These are phyloP conservation scores for Penicillium sp. DNA, from an alignment of 2,329 filamentous ascomycete species.

Conservation along the genomic window DNA sequence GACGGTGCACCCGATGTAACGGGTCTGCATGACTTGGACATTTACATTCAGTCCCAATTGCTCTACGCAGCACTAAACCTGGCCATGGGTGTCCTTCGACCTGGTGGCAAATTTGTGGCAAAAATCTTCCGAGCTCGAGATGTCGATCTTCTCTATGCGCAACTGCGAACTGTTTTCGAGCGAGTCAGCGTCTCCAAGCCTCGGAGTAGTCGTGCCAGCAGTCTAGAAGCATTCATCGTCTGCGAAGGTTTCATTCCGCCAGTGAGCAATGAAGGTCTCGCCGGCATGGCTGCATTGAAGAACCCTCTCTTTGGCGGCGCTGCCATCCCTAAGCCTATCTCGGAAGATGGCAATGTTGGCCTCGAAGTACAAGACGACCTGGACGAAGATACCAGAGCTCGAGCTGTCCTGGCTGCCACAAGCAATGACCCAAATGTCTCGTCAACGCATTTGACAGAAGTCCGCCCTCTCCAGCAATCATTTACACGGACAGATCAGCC, in stretches of 20 bases:
- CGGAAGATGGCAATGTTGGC: conserved; percentile 37
- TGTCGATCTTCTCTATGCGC: conserved; percentile 92
- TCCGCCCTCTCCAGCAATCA: conserved; percentile 47
- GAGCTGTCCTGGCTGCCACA: conserved; percentile 8
- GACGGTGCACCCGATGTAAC: conserved; percentile 97
- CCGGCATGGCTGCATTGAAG: conserved; percentile 46
- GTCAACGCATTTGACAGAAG: conserved; percentile 27
- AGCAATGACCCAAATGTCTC: conserved; percentile 2
- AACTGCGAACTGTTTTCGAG: conserved; percentile 89
- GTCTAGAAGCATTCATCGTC: conserved; percentile 95
- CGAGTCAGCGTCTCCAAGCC: conserved; percentile 91
- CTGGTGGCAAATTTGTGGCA: conserved; percentile 93
- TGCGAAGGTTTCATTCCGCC: conserved; percentile 87
- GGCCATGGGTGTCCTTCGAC: conserved; percentile 86
- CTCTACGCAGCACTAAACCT: conserved; percentile 94
- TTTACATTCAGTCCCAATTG: conserved; percentile 95
- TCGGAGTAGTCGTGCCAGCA: conserved; percentile 90
- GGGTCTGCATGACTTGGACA: conserved; percentile 94
- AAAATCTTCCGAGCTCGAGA: conserved; percentile 97
- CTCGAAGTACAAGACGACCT: conserved; percentile 44
- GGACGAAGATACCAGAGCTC: conserved; percentile 44
- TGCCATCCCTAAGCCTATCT: conserved; percentile 30
- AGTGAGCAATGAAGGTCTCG: conserved; percentile 51
- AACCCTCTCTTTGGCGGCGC: conserved; percentile 48
- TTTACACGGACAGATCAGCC: conserved; percentile 21